Conservation (phyloP, 2,329 filamentous ascomycete species). For the Aspergillus sclerotialis region DNA sequence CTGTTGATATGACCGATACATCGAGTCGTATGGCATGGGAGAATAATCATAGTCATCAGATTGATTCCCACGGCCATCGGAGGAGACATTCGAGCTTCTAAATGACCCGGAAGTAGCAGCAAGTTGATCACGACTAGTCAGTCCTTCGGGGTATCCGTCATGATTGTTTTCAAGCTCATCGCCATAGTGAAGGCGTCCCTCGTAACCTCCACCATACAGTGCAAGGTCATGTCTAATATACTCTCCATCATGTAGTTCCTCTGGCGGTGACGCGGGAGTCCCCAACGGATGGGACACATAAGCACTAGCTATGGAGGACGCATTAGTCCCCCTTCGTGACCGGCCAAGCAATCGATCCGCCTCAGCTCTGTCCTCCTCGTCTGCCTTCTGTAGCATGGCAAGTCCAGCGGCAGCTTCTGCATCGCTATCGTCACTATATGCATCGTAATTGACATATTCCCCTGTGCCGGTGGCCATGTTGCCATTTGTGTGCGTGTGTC, state of each 20-base stretch:
- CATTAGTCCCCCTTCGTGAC: slow-evolving; percentile 50
- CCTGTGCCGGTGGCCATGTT: slow-evolving; percentile 39
- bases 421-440: slow-evolving; percentile 70
- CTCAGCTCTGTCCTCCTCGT: slow-evolving; percentile 63
- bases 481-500: slow-evolving; percentile 43
- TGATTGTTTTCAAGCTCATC: slow-evolving; percentile 33
- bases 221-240: slow-evolving; percentile 66
- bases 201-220: slow-evolving; percentile 66
- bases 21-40: slow-evolving; percentile 42
- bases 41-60: slow-evolving; percentile 31
- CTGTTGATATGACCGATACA: slow-evolving; percentile 53
- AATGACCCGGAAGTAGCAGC: slow-evolving; percentile 19
- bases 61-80: slow-evolving; percentile 18
- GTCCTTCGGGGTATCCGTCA: slow-evolving; percentile 14
- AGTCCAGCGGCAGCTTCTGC: slow-evolving; percentile 79
- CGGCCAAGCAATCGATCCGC: slow-evolving; percentile 41
- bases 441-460: slow-evolving; percentile 40
- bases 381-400: slow-evolving; percentile 75
- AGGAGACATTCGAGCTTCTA: slow-evolving; percentile 19
- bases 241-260: slow-evolving; percentile 56
- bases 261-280: slow-evolving; percentile 18
- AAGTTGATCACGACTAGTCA: slow-evolving; percentile 9
- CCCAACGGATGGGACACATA: slow-evolving; percentile 34
- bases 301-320: slow-evolving; percentile 41
- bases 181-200: slow-evolving; percentile 55